These are phyloP conservation scores for Yamadazyma scolyti DNA, from an alignment of 805 yeast species.

Conservation along the genomic window DNA sequence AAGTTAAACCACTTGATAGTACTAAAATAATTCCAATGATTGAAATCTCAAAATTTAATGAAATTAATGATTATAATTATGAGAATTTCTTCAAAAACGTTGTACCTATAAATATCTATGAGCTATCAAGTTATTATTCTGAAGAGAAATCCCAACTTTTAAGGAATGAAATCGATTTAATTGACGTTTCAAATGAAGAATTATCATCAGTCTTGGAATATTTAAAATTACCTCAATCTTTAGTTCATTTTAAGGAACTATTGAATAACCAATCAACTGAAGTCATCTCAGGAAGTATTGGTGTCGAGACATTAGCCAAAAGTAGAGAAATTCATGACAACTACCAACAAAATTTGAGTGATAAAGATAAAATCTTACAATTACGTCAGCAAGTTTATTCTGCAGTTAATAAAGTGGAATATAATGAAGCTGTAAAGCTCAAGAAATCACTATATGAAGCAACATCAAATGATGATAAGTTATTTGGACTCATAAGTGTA, in stretches of 20 bases:
- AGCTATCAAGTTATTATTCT: conserved; percentile 79
- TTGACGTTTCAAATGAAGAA: conserved; percentile 78
- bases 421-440: conserved; percentile 51
- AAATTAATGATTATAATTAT: conserved; percentile 35
- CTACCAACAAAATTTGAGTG: conserved; percentile 31
- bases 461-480: conserved; percentile 51
- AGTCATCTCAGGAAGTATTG: conserved; percentile 3
- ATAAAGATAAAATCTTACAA: conserved; percentile 23
- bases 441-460: conserved; percentile 63
- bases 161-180: conserved; percentile 68
- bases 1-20: conserved; percentile 66
- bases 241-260: conserved; percentile 51
- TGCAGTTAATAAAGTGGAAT: conserved; percentile 32
- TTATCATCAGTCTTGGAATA: conserved; percentile 75
- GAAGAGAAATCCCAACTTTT: conserved; percentile 81
- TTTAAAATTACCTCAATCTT: conserved; percentile 67
- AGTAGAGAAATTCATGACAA: conserved; percentile 22
- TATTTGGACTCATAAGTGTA: conserved; percentile 44
- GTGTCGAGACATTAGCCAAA: conserved; percentile 6
- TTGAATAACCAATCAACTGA: conserved; percentile 12
- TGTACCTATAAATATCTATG: conserved; percentile 84
- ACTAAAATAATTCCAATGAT: conserved; percentile 57
- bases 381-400: conserved; percentile 36
- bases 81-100: conserved; percentile 69
- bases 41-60: conserved; percentile 40